phyloP scores from a whole-genome alignment of 1,284 basidiomycete genomes.

The Singerocomus rubriflavus region DNA sequence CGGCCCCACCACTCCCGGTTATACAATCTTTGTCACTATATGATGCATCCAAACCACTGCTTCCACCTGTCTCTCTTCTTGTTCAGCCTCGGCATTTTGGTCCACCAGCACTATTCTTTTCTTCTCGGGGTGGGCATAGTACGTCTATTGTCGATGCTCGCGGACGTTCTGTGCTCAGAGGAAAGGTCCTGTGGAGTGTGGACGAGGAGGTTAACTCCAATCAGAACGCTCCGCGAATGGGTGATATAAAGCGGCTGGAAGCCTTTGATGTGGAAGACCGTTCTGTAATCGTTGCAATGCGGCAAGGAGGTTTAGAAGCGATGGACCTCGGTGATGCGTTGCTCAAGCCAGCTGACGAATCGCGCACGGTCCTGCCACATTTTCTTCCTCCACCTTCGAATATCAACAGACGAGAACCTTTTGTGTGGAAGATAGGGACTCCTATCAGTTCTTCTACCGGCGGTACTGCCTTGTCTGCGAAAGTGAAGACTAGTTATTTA shows the following conservation, averaged over 20 bases:
- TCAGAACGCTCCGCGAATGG: constrained; percentile 47
- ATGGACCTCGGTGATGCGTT: constrained; percentile 75
- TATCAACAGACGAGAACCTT: constrained; percentile 65
- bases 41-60: constrained; percentile 54
- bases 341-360: constrained; percentile 71
- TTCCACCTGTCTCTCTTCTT: constrained; percentile 77
- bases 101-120: constrained; percentile 83
- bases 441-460: constrained; percentile 48
- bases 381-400: constrained; percentile 58
- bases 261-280: constrained; percentile 71
- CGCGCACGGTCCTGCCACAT: constrained; percentile 62
- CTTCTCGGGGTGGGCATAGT: constrained; percentile 79
- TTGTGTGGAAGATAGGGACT: constrained; percentile 76
- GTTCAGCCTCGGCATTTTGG: constrained; percentile 78
- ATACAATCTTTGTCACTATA: constrained; percentile 18
- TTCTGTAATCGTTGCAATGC: constrained; percentile 75
- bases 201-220: constrained; percentile 54
- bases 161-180: constrained; percentile 76
- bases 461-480: constrained; percentile 41
- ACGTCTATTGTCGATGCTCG: constrained; percentile 82
- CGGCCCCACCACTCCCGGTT: constrained; percentile 41
- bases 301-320: constrained; percentile 77
- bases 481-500: constrained; percentile 37
- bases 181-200: constrained; percentile 71
- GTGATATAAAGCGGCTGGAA: constrained; percentile 76